phyloP scores from a whole-genome alignment of 192 early-diverging fungal genomes.

The Coemansia asiatica region DNA sequence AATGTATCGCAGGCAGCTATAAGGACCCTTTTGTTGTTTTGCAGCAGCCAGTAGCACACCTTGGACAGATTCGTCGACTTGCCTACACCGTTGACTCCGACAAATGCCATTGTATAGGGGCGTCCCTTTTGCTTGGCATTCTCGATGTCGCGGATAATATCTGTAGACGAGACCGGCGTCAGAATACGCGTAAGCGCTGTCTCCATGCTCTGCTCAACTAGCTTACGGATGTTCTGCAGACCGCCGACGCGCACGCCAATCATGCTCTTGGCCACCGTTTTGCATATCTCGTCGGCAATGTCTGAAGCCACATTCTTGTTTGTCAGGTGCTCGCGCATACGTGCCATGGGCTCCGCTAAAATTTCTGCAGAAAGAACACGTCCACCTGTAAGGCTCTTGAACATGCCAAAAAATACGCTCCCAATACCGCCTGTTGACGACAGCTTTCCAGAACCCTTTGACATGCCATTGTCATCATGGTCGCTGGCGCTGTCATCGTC shows the following conservation, averaged over 20 bases:
- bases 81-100: slow-evolving; percentile 95
- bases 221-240: slow-evolving; percentile 72
- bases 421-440: neutral
- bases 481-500: slow-evolving; percentile 59
- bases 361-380: slow-evolving; percentile 69
- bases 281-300: slow-evolving; percentile 81
- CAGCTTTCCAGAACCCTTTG: slow-evolving; percentile 7
- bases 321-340: slow-evolving; percentile 90
- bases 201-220: slow-evolving; percentile 82
- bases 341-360: slow-evolving; percentile 77
- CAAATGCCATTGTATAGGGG: slow-evolving; percentile 89
- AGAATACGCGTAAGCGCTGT: slow-evolving; percentile 80
- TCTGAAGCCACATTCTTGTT: slow-evolving; percentile 92
- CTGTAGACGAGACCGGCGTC: slow-evolving; percentile 85
- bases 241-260: slow-evolving; percentile 72
- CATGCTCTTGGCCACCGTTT: slow-evolving; percentile 70
- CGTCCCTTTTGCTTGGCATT: slow-evolving; percentile 64
- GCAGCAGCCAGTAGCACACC: slow-evolving; percentile 92
- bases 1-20: slow-evolving; percentile 98
- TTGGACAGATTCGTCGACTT: slow-evolving; percentile 94
- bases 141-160: slow-evolving; percentile 87
- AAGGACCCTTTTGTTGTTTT: slow-evolving; percentile 84
- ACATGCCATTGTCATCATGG: slow-evolving; percentile 41
- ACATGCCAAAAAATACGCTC: slow-evolving; percentile 65
- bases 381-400: slow-evolving; percentile 70